Evolutionary conservation across 2,329 filamentous ascomycete species (phyloP).

Genomic region (Trichoderma citrinoviride): DNA sequence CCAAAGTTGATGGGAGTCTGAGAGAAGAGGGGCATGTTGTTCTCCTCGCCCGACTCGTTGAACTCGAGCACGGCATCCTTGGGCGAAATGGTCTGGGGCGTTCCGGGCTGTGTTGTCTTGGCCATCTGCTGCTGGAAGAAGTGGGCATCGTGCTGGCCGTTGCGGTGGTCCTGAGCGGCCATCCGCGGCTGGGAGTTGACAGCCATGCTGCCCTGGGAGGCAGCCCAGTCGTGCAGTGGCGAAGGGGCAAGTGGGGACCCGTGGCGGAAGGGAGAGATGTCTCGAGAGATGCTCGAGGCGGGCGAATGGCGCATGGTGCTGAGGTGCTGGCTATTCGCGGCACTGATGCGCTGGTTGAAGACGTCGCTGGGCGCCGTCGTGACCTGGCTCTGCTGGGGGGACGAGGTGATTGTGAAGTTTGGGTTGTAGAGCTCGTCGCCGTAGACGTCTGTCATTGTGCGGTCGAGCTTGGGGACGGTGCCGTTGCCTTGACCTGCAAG

Average conservation of each 20-base stretch:
- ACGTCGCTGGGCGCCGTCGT: constrained; percentile 55
- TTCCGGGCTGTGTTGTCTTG: constrained; percentile 44
- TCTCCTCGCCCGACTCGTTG: constrained; percentile 67
- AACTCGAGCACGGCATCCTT: constrained; percentile 90
- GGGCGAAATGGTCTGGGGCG: constrained; percentile 86
- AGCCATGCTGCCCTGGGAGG: constrained; percentile 26
- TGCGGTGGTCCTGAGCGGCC: constrained; percentile 57
- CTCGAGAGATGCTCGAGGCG: constrained; percentile 48
- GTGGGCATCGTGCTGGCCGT: constrained; percentile 53
- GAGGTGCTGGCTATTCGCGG: constrained; percentile 72
- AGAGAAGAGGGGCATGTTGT: constrained; percentile 68
- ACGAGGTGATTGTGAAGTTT: constrained; percentile 57
- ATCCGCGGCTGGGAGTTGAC: constrained; percentile 58
- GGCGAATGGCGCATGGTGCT: constrained; percentile 53
- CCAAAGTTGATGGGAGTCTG: constrained; percentile 51
- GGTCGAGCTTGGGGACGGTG: constrained; percentile 71
- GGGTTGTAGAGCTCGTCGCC: constrained; percentile 82
- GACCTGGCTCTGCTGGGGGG: constrained; percentile 46
- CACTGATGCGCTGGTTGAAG: constrained; percentile 73
- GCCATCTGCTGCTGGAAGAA: constrained; percentile 43
- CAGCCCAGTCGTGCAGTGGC: constrained; percentile 43
- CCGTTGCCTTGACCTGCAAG: constrained; percentile 41
- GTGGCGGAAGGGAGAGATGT: constrained; percentile 39
- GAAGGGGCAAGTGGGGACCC: constrained; percentile 73
- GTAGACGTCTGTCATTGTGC: constrained; percentile 83